Evolutionary conservation across 2,329 filamentous ascomycete genomes (phyloP), one percentile per base, ranked within the genome.

Genomic region (Penicillium fuscoglaucum): DNA sequence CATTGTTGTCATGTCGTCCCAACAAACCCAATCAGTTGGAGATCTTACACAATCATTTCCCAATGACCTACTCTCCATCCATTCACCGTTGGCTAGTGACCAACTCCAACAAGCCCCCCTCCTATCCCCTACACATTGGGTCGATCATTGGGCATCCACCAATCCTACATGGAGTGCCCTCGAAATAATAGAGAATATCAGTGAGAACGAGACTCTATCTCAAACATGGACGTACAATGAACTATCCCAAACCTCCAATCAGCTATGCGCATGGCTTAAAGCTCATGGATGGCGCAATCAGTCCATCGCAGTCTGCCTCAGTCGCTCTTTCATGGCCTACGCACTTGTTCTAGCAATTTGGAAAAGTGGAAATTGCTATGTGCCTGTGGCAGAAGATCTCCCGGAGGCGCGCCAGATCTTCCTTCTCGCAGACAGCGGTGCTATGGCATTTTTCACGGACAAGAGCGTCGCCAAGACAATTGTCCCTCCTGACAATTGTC

Each of bases 281-380:
- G 17, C 17, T 29, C 52, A 17, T 4, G 44, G 44, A 17, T 55
- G 52, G 52, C n/a, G n/a, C 17, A 48, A 48, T 9, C 28, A 12
- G 12, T 55, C 35, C 12, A 55, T 55, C 24, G 52, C 52, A 12
- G 52, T 55, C 6, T 55, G 52, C 26, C 41, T 55, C 5, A 29
- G 40, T 24, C 52, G 52, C 29, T 58, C 59, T 12, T 59, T 61
- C 29, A 46, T 50, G 26, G 52, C 59, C 2, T 61, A 59, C 6
- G 49, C 56, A 19, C n/a, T 61, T 15, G 52, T 61, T 1, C 37
- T 61, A 2, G 59, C 52, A 8, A 61, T 61, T 7, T 61, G 52
- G 57, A 61, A 61, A 21, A 59, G 52, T 17, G 57, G 57, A 1
- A 61, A 61, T 52, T 59, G 57, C 17, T 61, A 61, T 21, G 49